A percentile compares a stretch with the other conserved stretches of the same genome.
phyloP scores from a whole-genome alignment of 768 basidiomycete species.

The Candolleomyces efflorescens region DNA sequence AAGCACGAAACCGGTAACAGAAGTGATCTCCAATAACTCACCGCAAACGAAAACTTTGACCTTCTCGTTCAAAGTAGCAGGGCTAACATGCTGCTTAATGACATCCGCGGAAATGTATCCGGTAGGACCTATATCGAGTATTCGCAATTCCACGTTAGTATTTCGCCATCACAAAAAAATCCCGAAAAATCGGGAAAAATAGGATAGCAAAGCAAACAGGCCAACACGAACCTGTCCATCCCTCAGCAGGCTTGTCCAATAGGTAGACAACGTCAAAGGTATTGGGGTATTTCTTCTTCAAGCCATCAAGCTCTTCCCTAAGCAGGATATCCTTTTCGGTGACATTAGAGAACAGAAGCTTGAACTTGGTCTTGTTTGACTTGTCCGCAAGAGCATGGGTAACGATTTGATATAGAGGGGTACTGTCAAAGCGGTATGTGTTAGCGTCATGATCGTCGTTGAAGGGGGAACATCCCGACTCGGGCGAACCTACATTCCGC shows the following conservation, averaged over 20 bases:
- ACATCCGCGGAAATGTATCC: conserved; percentile 76
- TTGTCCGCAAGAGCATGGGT: conserved; percentile 67
- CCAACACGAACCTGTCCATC: conserved; percentile 48
- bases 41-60: conserved; percentile 90
- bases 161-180: neutral
- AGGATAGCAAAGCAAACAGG: neutral
- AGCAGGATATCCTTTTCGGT: conserved; percentile 89
- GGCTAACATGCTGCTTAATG: conserved; percentile 68
- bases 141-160: conserved; percentile 1
- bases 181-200: neutral
- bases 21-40: conserved; percentile 31
- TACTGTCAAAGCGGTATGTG: conserved; percentile 41
- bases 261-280: conserved; percentile 82
- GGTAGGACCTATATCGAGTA: conserved; percentile 48
- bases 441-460: neutral
- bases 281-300: conserved; percentile 64
- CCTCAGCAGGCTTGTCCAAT: conserved; percentile 66
- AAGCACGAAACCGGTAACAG: neutral
- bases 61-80: conserved; percentile 64
- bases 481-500: conserved; percentile 66
- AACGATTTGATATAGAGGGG: conserved; percentile 82
- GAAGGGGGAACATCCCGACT: neutral
- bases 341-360: conserved; percentile 86
- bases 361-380: conserved; percentile 91
- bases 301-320: conserved; percentile 66